Conservation (phyloP, 306 rosid species). For the Dicorynia guianensis region DNA sequence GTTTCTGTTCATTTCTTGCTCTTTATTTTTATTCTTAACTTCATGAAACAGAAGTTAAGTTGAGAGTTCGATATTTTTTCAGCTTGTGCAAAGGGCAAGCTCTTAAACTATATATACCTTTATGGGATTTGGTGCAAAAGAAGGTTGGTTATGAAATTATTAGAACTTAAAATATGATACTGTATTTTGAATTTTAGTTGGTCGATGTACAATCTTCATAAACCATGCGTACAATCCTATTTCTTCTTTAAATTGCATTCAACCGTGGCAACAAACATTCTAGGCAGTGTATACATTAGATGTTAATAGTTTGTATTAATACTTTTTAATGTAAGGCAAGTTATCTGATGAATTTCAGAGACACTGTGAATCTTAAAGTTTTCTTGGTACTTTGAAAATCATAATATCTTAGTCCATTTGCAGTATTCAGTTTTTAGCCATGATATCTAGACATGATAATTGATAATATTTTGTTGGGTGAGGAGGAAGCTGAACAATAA, state of each 20-base stretch:
- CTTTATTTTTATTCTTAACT: too few species aligned
- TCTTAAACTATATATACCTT: neutral
- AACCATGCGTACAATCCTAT: neutral
- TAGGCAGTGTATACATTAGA: neutral
- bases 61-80: too few species aligned
- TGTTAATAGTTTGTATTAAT: neutral
- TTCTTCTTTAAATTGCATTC: neutral
- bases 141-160: neutral
- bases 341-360: neutral
- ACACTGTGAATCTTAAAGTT: neutral
- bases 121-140: neutral
- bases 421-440: neutral
- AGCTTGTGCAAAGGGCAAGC: neutral
- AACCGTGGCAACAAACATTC: neutral
- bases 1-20: neutral
- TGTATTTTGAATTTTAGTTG: neutral
- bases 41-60: neutral
- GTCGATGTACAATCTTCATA: neutral
- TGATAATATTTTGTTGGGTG: slow-evolving; percentile 1
- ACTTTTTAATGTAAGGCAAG: neutral
- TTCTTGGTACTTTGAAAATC: neutral
- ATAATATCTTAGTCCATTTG: neutral
- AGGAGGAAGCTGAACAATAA: slow-evolving; percentile 19
- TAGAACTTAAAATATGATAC: neutral
- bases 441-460: slow-evolving; percentile 7